phyloP scores from a whole-genome alignment of 2,329 filamentous ascomycete genomes.

The Calonectria naviculata region DNA sequence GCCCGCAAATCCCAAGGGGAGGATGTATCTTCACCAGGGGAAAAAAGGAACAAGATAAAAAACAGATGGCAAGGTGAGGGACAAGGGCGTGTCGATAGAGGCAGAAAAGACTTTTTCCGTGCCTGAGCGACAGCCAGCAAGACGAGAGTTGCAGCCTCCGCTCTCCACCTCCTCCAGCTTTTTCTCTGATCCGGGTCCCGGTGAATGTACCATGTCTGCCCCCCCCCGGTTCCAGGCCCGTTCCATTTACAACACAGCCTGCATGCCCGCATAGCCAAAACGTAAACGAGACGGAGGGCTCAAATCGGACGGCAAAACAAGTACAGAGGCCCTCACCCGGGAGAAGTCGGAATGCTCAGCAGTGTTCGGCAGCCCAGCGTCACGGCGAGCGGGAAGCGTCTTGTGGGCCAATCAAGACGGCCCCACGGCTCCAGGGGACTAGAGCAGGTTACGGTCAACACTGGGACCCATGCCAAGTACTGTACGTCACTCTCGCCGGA shows the following conservation, averaged over 20 bases:
- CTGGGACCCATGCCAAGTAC: constrained; percentile 18
- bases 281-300: constrained; percentile 38
- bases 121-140: not conserved
- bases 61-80: not conserved
- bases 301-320: constrained; percentile 26
- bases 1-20: constrained; percentile 32
- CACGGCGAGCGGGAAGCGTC: constrained; percentile 17
- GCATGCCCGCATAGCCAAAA: constrained; percentile 35
- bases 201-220: constrained; percentile 3
- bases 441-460: not conserved
- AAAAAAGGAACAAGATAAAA: constrained; percentile 13
- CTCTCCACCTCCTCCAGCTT: not conserved
- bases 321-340: constrained; percentile 22
- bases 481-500: constrained; percentile 33
- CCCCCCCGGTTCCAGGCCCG: constrained; percentile 20
- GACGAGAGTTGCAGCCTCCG: not conserved
- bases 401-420: constrained; percentile 18
- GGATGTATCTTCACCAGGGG: constrained; percentile 6
- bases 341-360: constrained; percentile 33
- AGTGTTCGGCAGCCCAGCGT: constrained; percentile 5
- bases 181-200: constrained; percentile 10
- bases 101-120: not conserved
- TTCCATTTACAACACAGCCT: constrained; percentile 24
- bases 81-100: constrained; percentile 17
- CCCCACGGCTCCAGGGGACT: not conserved